A percentile compares a stretch with the other conserved stretches of the same genome.
Conservation (phyloP, 441 rosid species). For the Flueggea neowawraea region DNA sequence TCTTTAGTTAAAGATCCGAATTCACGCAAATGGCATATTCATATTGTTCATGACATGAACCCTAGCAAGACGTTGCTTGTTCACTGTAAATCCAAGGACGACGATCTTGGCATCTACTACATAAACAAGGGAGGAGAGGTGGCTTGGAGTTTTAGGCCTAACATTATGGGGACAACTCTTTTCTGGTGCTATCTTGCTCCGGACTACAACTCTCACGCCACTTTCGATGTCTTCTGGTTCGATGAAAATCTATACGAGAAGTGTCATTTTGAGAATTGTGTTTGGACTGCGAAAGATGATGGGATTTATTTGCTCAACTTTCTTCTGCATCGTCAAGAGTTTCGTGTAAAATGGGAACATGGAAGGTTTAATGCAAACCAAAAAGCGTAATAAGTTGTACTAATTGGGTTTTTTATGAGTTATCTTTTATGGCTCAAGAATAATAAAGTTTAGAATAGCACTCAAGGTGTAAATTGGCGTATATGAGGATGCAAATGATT, state of each 20-base stretch:
- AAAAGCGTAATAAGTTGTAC: too few relatives aligned
- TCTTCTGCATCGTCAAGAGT: neutral
- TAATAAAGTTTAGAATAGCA: too few relatives aligned
- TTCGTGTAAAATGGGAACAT: neutral
- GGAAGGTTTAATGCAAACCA: conserved; percentile 2
- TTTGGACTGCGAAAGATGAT: conserved; percentile 15
- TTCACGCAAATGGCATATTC: neutral
- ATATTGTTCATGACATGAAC: conserved; percentile 5
- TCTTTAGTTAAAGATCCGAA: too few relatives aligned
- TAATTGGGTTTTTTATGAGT: too few relatives aligned
- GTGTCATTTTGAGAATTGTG: neutral
- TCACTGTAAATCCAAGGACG: conserved; percentile 13
- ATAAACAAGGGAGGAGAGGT: neutral
- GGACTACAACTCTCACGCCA: neutral
- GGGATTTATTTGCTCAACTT: conserved; percentile 8
- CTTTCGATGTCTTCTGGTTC: neutral
- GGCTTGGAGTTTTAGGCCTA: conserved; percentile 2
- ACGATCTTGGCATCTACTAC: conserved; percentile 9
- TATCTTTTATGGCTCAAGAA: too few relatives aligned
- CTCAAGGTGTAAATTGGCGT: too few relatives aligned
- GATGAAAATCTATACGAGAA: neutral
- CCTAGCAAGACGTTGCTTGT: neutral
- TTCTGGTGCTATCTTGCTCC: conserved; percentile 14
- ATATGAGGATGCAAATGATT: too few relatives aligned
- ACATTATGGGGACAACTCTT: neutral